Percentiles rank a stretch among this genome's conserved stretches.
phyloP scores from a whole-genome alignment of 306 rosid genomes.

The Sesbania bispinosa region DNA sequence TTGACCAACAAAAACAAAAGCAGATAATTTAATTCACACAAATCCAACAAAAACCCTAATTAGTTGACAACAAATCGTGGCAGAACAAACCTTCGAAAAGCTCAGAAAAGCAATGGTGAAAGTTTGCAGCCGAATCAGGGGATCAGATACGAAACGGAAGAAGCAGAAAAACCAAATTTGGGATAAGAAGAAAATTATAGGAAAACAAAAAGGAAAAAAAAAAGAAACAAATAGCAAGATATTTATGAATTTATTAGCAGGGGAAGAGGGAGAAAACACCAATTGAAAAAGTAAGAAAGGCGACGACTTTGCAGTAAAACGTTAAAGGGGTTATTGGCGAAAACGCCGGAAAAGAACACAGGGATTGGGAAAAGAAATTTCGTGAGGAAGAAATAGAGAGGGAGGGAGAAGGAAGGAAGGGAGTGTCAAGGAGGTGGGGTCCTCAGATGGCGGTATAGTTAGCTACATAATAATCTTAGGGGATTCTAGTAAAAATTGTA shows the following conservation, averaged over 20 bases:
- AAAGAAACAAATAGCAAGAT: slow-evolving; percentile 33
- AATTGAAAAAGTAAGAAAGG: slow-evolving; percentile 2
- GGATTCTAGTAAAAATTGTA: too few species aligned
- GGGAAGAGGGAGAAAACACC: too few species aligned
- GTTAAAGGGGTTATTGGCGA: slow-evolving; percentile 27
- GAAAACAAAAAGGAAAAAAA: slow-evolving; percentile 12
- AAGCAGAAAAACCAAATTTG: slow-evolving; percentile 35
- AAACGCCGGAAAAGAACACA: slow-evolving; percentile 26
- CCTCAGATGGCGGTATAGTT: too few species aligned
- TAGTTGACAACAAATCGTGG: slow-evolving; percentile 8
- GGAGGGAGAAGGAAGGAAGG: too few species aligned
- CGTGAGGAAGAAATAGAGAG: not conserved
- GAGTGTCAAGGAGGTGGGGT: too few species aligned
- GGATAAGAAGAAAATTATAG: slow-evolving; percentile 27
- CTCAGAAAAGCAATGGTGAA: not conserved
- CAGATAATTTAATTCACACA: not conserved
- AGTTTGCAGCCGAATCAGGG: slow-evolving; percentile 12
- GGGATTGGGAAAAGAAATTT: not conserved
- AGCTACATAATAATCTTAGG: too few species aligned
- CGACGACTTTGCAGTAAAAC: slow-evolving; percentile 19
- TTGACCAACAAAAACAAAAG: slow-evolving; percentile 5
- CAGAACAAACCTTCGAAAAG: slow-evolving; percentile 43
- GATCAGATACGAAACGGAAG: slow-evolving; percentile 31
- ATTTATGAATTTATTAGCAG: slow-evolving; percentile 30
- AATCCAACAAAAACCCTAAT: slow-evolving; percentile 65